Evolutionary conservation across 75 land plant genomes (phyloP).

Genomic region (Isoetes taiwanensis): DNA sequence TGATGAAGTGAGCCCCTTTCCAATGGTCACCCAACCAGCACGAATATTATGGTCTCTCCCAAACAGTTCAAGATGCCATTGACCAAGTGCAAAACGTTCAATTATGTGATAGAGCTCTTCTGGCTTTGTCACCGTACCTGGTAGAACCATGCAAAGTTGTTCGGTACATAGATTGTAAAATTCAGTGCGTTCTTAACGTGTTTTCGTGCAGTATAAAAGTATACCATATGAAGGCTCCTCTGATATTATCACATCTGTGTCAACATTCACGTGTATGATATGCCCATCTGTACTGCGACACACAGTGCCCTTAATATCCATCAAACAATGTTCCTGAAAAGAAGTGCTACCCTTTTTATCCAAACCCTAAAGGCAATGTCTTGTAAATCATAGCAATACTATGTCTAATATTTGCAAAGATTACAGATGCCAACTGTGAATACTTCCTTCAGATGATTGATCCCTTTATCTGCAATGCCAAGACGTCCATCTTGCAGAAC

Average conservation of each 20-base stretch:
- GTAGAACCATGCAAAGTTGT: no score
- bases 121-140: conserved; percentile 37
- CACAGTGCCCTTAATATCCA: conserved; percentile 98
- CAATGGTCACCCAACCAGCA: conserved; percentile 92
- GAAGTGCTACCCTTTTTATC: no score
- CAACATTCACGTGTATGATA: conserved; percentile 98
- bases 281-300: conserved; percentile 97
- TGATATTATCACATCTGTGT: conserved; percentile 92
- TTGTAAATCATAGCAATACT: no score
- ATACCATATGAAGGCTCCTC: conserved; percentile 92
- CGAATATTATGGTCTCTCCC: conserved; percentile 98
- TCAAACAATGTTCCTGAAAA: conserved; percentile 89
- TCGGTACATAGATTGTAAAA: no score
- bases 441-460: no score
- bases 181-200: no score
- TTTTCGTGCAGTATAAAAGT: background rate
- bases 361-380: no score
- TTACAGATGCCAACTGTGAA: no score
- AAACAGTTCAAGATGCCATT: conserved; percentile 89
- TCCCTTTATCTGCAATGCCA: no score
- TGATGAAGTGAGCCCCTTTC: conserved; percentile 80
- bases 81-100: conserved; percentile 92
- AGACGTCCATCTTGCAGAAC: no score
- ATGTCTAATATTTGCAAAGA: no score
- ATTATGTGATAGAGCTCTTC: conserved; percentile 94